These are phyloP conservation scores for Sporisorium iseilematis-ciliati DNA, from an alignment of 1,284 basidiomycete genomes.

Conservation along the genomic window DNA sequence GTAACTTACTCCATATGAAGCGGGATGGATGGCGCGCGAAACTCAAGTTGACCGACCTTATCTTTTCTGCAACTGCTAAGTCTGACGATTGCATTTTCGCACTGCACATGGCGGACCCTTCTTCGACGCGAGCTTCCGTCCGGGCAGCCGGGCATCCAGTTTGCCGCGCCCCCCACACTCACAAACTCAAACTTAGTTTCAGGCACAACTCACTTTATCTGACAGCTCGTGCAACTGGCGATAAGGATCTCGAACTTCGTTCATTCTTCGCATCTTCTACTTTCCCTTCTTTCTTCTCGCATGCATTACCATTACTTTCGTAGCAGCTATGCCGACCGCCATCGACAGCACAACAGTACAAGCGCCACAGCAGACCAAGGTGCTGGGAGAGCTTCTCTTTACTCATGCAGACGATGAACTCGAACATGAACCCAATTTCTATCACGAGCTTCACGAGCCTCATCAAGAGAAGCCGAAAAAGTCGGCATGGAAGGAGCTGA, in stretches of 20 bases:
- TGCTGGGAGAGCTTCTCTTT: constrained; percentile 34
- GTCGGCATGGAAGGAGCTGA: constrained; percentile 28
- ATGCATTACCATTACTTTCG: neutral
- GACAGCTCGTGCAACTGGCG: neutral
- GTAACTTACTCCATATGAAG: neutral
- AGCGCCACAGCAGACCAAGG: neutral
- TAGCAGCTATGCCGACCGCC: constrained; percentile 12
- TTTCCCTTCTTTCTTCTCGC: neutral
- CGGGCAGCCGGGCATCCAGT: constrained; percentile 12
- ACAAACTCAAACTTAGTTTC: neutral
- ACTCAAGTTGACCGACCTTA: constrained; percentile 4
- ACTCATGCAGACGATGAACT: constrained; percentile 27
- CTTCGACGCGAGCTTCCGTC: neutral
- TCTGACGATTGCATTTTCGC: too few species aligned
- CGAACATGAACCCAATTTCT: constrained; percentile 25
- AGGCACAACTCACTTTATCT: neutral
- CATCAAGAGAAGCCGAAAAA: constrained; percentile 30
- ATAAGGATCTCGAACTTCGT: constrained; percentile 4
- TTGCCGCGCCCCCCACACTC: neutral
- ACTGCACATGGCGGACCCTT: too few species aligned
- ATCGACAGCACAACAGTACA: neutral
- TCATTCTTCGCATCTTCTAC: neutral
- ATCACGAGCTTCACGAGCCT: constrained; percentile 23
- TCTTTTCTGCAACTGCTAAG: neutral
- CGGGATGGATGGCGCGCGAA: neutral